Evolutionary conservation across 306 rosid genomes (phyloP).

Genomic region (Acacia acuminata): DNA sequence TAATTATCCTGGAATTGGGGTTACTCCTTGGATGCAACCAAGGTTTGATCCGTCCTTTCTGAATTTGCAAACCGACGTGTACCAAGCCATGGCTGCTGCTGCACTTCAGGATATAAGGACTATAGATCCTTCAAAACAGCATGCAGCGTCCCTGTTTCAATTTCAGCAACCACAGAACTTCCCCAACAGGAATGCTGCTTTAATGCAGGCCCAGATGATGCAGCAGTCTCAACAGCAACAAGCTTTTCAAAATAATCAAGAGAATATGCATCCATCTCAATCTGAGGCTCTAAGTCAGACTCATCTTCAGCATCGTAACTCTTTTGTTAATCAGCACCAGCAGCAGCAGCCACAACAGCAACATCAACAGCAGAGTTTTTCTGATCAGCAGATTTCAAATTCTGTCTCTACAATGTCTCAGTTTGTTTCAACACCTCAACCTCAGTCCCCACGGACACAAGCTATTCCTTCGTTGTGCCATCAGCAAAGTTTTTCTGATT

Average conservation of each 20-base stretch:
- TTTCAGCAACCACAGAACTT: constrained; percentile 80
- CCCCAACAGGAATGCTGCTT: constrained; percentile 62
- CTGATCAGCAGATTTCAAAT: constrained; percentile 63
- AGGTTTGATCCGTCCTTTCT: constrained; percentile 79
- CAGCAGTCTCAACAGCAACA: constrained; percentile 78
- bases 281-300: constrained; percentile 55
- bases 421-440: constrained; percentile 65
- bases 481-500: constrained; percentile 79
- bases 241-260: constrained; percentile 60
- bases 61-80: constrained; percentile 80
- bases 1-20: constrained; percentile 81
- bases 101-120: constrained; percentile 91
- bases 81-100: constrained; percentile 92
- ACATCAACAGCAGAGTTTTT: constrained; percentile 48
- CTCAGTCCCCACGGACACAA: constrained; percentile 69
- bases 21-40: constrained; percentile 90
- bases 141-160: constrained; percentile 66
- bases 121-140: constrained; percentile 68
- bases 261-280: constrained; percentile 57
- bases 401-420: constrained; percentile 69
- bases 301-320: constrained; percentile 65
- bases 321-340: constrained; percentile 53
- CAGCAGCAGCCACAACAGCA: constrained; percentile 40
- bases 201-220: constrained; percentile 80
- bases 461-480: constrained; percentile 67